Evolutionary conservation across 495 filamentous ascomycete species (phyloP), one percentile per base, ranked within the genome.

Genomic region (Letharia lupina): DNA sequence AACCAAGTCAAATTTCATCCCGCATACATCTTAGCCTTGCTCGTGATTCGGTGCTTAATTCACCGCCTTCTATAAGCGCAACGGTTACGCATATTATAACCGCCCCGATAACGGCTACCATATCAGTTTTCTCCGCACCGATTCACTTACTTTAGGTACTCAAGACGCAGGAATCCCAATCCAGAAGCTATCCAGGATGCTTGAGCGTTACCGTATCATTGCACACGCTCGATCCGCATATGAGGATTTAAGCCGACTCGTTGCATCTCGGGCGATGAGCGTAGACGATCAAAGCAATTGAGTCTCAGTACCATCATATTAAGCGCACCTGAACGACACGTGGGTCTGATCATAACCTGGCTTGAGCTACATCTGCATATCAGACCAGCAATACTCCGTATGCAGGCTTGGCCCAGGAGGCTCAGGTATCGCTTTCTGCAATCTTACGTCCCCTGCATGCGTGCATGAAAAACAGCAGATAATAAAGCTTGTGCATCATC

Each of bases 251-350:
- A 40, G 3, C 20, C 54, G 48, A 44, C 23, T 65, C 23, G 6
- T 18, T 60, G 54, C 31, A 23, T 56, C 42, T 59, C 23, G 54
- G 11, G 37, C n/a, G 50, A 28, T 18, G 39, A 54, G 45, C 45
- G 58, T 54, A 58, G 40, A 64, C 13, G 15, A 47, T 47, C 52
- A 59, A 45, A 64, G 62, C 62, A 63, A 52, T 9, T 50, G 52
- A n/a, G 52, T 20, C 40, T 47, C 39, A 23, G 23, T 23, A n/a
- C 63, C 3, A 59, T 33, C 13, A 35, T 8, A 12, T 37, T 57
- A 57, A 37, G 33, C 54, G 54, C 54, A 20, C 33, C 8, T 15
- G 1, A 23, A 37, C 18, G 33, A 33, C 54, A 57, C 54, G 33
- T 57, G 52, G 52, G 31, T 56, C 52, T 35, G 52, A 56, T 33